Evolutionary conservation across 2,329 filamentous ascomycete genomes (phyloP), one percentile per base, ranked within the genome.

Genomic region (Fusarium palustre): DNA sequence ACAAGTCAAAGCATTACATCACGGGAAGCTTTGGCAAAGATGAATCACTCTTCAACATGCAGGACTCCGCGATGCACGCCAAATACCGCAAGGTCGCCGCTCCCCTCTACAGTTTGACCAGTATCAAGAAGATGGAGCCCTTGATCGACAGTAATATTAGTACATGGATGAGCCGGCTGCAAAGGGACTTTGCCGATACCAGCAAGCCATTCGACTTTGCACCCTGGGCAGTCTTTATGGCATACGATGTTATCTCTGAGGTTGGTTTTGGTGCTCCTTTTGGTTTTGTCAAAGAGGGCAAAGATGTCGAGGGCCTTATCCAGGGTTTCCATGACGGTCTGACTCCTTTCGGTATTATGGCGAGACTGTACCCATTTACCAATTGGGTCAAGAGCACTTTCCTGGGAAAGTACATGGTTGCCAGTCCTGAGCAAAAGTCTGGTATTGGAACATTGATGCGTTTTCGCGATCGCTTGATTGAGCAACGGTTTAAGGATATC

Each of bases 1-100:
- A 87, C 76, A 90, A 89, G 72, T 85, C 84, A 2, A 81, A 86
- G 49, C 84, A 87, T 74, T 89, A 89, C 72, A 86, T 88, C 60
- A 85, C 86, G 0, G 86, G 86, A 22, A 84, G 81, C 25, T 87
- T 88, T 67, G 86, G 86, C 18, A 82, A 85, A 57, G 82, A 80
- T 7, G 86, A 88, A 62, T 83, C 81, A 2, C 69, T 88, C 8
- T 88, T 90, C 75, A 88, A 88, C 59, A 88, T 87, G 82, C 84
- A 84, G 62, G 82, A 85, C 46, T 79, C 84, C 46, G 80, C 79
- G 55, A 77, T 78, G 7, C 87, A 89, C 72, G 80, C 85, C 5
- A 77, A 80, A 3, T 85, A 83, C 68, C 80, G 87, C 20, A 88
- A 87, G 76, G 80, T 86, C 24, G 81, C 85, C 25, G 87, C 86